Conservation (phyloP, 2,329 filamentous ascomycete species). For the Epichloe gansuensis region DNA sequence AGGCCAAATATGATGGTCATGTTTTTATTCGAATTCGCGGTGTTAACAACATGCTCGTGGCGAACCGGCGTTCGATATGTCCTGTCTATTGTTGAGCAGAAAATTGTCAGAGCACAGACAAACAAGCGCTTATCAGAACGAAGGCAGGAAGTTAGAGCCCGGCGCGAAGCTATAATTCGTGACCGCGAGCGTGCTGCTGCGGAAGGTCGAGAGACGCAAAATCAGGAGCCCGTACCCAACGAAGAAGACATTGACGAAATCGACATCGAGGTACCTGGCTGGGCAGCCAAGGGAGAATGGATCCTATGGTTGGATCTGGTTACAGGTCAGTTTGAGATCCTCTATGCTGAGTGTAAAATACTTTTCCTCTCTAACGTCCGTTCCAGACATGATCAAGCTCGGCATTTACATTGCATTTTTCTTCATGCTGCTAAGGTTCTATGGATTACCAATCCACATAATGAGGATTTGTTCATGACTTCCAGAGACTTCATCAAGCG, state of each 20-base stretch:
- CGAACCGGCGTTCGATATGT: constrained; percentile 71
- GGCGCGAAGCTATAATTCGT: constrained; percentile 39
- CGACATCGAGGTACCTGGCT: constrained; percentile 89
- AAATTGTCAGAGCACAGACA: constrained; percentile 64
- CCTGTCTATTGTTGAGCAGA: constrained; percentile 65
- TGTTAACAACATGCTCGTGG: constrained; percentile 66
- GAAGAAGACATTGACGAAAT: constrained; percentile 80
- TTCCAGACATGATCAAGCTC: constrained; percentile 75
- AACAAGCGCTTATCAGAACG: constrained; percentile 54
- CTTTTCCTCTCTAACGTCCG: constrained; percentile 3
- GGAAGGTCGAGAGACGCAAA: constrained; percentile 46
- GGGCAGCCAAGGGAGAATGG: constrained; percentile 93
- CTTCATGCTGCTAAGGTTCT: constrained; percentile 82
- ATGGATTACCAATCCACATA: constrained; percentile 92
- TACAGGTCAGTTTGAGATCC: constrained; percentile 44
- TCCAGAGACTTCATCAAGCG: constrained; percentile 83
- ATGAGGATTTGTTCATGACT: constrained; percentile 93
- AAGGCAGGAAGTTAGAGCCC: constrained; percentile 52
- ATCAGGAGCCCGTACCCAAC: constrained; percentile 40
- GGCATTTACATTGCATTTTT: constrained; percentile 87
- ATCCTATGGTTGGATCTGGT: constrained; percentile 77
- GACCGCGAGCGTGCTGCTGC: constrained; percentile 36
- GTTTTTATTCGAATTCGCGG: constrained; percentile 96
- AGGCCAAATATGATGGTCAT: constrained; percentile 99
- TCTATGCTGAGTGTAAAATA: background rate